Conservation (phyloP, 495 filamentous ascomycete species). For the Xylaria curta region DNA sequence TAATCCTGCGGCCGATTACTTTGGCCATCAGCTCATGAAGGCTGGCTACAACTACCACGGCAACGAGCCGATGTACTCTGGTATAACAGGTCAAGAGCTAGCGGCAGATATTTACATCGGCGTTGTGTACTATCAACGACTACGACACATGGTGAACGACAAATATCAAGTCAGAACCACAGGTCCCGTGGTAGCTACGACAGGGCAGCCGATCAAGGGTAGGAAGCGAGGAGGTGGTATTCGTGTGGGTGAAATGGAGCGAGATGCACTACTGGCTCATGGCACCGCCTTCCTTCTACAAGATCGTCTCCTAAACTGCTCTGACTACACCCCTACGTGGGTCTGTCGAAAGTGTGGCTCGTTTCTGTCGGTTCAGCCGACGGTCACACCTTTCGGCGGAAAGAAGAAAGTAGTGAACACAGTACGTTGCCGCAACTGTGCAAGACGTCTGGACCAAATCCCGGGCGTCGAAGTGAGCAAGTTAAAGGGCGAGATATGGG, state of each 20-base stretch:
- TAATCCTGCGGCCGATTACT: constrained; percentile 91
- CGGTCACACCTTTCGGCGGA: constrained; percentile 71
- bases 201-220: constrained; percentile 96
- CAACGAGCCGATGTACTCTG: constrained; percentile 97
- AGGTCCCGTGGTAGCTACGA: constrained; percentile 83
- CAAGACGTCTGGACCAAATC: constrained; percentile 61
- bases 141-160: constrained; percentile 99
- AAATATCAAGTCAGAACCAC: constrained; percentile 99
- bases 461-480: constrained; percentile 64
- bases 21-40: constrained; percentile 90
- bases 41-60: constrained; percentile 98
- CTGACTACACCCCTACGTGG: constrained; percentile 85
- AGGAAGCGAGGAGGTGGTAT: constrained; percentile 96
- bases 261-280: constrained; percentile 92
- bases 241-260: constrained; percentile 98
- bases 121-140: constrained; percentile 95
- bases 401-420: constrained; percentile 58
- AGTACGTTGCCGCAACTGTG: constrained; percentile 86
- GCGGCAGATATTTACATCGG: constrained; percentile 96
- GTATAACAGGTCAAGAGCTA: constrained; percentile 93
- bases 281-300: constrained; percentile 94
- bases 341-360: constrained; percentile 86
- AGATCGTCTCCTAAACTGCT: constrained; percentile 95
- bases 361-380: constrained; percentile 83
- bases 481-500: constrained; percentile 79